Conservation (phyloP, 23 red algal genomes). For the Agarophyton chilense region DNA sequence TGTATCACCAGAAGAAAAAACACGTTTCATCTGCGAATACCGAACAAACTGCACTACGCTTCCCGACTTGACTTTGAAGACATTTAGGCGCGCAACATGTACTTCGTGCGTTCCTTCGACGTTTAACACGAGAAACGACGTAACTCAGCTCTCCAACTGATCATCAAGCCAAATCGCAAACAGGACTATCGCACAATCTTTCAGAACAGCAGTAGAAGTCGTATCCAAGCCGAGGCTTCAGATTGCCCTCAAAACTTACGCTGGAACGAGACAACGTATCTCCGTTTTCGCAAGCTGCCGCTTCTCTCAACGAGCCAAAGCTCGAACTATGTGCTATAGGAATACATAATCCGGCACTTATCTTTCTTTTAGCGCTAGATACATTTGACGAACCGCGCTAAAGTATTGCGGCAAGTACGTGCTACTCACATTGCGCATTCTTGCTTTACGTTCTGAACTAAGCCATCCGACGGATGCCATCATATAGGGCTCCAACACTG, state of each 20-base stretch:
- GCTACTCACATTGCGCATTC: too few relatives aligned
- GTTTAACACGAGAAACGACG: background rate
- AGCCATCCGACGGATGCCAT: too few relatives aligned
- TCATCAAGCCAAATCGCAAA: background rate
- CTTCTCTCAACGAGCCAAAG: conserved; percentile 6
- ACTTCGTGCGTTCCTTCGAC: background rate
- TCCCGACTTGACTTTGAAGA: background rate
- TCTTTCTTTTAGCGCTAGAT: background rate
- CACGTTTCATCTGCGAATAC: background rate
- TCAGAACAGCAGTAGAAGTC: background rate
- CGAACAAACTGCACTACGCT: background rate
- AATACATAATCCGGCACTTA: background rate
- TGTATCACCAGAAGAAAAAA: background rate
- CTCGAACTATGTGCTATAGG: background rate
- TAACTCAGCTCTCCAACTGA: conserved; percentile 1
- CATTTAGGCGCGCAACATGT: background rate
- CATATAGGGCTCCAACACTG: too few relatives aligned
- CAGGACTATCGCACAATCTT: background rate
- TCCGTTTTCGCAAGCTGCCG: background rate
- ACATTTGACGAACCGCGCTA: conserved; percentile 13
- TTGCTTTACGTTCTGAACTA: too few relatives aligned
- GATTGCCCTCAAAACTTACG: background rate
- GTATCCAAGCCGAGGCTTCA: background rate
- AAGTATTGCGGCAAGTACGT: conserved; percentile 1
- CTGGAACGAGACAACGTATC: background rate